A percentile compares a stretch with the other conserved stretches of the same genome.
Evolutionary conservation across 768 basidiomycete genomes (phyloP).

Genomic region (Termitomyces sp.): DNA sequence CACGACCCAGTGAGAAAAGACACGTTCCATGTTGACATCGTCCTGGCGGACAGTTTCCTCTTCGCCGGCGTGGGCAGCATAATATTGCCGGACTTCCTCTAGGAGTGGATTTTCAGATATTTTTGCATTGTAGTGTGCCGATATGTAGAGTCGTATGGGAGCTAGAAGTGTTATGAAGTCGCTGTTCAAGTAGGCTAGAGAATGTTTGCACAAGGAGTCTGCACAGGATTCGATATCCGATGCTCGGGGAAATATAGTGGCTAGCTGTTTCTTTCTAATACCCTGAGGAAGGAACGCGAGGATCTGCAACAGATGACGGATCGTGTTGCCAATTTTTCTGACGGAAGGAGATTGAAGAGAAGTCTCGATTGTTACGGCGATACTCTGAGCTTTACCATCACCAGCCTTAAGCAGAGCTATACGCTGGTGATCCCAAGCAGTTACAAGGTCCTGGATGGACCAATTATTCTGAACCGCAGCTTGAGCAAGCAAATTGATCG

Average conservation of each 20-base stretch:
- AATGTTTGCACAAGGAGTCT: slow-evolving; percentile 5
- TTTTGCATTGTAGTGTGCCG: not conserved
- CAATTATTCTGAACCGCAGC: slow-evolving; percentile 12
- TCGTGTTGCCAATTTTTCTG: not conserved
- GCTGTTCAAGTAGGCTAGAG: slow-evolving; percentile 2
- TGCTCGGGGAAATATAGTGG: not conserved
- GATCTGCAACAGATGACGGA: slow-evolving; percentile 2
- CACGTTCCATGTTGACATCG: slow-evolving; percentile 8
- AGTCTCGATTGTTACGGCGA: slow-evolving; percentile 7
- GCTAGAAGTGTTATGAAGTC: slow-evolving; percentile 11
- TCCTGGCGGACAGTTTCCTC: not conserved
- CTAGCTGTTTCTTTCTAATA: not conserved
- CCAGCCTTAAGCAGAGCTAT: slow-evolving; percentile 3
- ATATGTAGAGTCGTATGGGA: slow-evolving; percentile 12
- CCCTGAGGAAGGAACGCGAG: slow-evolving; percentile 12
- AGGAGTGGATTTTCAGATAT: slow-evolving; percentile 3
- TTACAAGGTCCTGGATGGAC: slow-evolving; percentile 5
- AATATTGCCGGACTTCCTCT: slow-evolving; percentile 8
- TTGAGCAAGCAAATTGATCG: slow-evolving; percentile 11
- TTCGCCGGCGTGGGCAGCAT: not conserved
- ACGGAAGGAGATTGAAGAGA: slow-evolving; percentile 9
- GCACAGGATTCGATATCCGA: not conserved
- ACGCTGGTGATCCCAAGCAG: slow-evolving; percentile 1
- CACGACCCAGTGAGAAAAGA: slow-evolving; percentile 2
- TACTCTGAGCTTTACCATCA: slow-evolving; percentile 5